These are phyloP conservation scores for Allomyces macrogynus DNA, from an alignment of 192 early-diverging fungal genomes.

Conservation along the genomic window DNA sequence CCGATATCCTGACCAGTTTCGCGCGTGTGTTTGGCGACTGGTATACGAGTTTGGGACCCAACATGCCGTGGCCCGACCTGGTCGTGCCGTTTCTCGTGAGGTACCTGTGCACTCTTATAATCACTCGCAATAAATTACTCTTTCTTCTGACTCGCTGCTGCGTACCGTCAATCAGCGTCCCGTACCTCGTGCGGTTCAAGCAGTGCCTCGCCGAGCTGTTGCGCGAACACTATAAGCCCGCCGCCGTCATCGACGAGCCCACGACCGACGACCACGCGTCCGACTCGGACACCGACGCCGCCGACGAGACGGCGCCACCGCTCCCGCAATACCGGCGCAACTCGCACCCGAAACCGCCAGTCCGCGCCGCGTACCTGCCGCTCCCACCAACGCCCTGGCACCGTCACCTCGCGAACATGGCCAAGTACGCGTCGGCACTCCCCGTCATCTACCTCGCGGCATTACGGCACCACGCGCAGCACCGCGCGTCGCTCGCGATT, in stretches of 20 bases:
- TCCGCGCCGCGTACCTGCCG: conserved; percentile 17
- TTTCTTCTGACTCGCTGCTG: too few relatives aligned
- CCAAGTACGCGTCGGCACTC: conserved; percentile 67
- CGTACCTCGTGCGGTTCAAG: not conserved
- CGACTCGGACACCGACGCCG: not conserved
- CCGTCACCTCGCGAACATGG: conserved; percentile 74
- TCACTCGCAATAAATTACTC: too few relatives aligned
- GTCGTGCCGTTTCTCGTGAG: too few relatives aligned
- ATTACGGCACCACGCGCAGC: not conserved
- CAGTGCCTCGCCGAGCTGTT: not conserved
- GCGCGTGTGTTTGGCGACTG: conserved; percentile 74
- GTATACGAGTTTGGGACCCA: conserved; percentile 15
- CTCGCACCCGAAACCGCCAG: not conserved
- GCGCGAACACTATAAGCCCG: not conserved
- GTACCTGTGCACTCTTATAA: too few relatives aligned
- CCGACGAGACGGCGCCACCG: conserved; percentile 5
- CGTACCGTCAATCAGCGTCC: not conserved
- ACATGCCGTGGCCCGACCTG: too few relatives aligned
- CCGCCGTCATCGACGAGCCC: not conserved
- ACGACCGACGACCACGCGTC: too few relatives aligned
- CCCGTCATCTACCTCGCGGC: conserved; percentile 22
- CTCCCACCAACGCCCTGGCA: conserved; percentile 14
- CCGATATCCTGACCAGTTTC: conserved; percentile 88
- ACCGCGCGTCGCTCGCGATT: not conserved
- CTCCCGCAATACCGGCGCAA: not conserved